Evolutionary conservation across 2,329 filamentous ascomycete genomes (phyloP).

Genomic region (Talaromyces sp.): DNA sequence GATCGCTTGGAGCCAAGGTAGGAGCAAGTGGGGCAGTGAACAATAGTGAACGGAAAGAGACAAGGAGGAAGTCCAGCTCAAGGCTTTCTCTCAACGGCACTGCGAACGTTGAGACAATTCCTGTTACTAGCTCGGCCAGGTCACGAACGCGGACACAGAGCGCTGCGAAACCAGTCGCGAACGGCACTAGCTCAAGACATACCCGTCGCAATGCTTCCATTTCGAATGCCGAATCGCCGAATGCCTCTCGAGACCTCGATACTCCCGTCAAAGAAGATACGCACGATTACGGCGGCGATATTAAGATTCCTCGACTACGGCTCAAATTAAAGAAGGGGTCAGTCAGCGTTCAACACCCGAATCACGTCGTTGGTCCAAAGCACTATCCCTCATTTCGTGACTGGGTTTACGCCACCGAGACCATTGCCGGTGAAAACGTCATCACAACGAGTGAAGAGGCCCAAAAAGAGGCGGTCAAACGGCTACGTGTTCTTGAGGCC

Average conservation of each 20-base stretch:
- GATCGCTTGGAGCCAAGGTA: slow-evolving; percentile 28
- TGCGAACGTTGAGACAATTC: slow-evolving; percentile 26
- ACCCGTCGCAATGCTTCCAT: slow-evolving; percentile 29
- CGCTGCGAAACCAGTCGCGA: slow-evolving; percentile 24
- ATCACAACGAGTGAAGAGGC: slow-evolving; percentile 59
- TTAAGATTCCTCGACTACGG: slow-evolving; percentile 32
- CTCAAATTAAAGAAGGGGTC: slow-evolving; percentile 53
- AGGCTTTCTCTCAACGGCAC: slow-evolving; percentile 24
- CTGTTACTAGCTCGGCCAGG: slow-evolving; percentile 28
- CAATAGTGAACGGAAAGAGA: slow-evolving; percentile 21
- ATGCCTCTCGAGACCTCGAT: slow-evolving; percentile 17
- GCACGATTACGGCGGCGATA: slow-evolving; percentile 11
- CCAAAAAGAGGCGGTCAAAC: slow-evolving; percentile 64
- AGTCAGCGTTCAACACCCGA: slow-evolving; percentile 51
- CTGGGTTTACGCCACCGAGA: slow-evolving; percentile 59
- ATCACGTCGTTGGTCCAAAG: slow-evolving; percentile 45
- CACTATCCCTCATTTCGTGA: slow-evolving; percentile 57
- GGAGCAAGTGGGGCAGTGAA: slow-evolving; percentile 29
- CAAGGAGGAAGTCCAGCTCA: slow-evolving; percentile 26
- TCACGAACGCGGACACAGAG: slow-evolving; percentile 32
- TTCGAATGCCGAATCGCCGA: slow-evolving; percentile 23
- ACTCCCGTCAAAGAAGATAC: slow-evolving; percentile 23
- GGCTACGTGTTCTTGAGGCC: slow-evolving; percentile 68
- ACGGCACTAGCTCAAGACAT: slow-evolving; percentile 26
- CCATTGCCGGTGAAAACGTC: slow-evolving; percentile 43